These are phyloP conservation scores for Beauveria rudraprayagi DNA, from an alignment of 2,329 filamentous ascomycete genomes.

Conservation along the genomic window DNA sequence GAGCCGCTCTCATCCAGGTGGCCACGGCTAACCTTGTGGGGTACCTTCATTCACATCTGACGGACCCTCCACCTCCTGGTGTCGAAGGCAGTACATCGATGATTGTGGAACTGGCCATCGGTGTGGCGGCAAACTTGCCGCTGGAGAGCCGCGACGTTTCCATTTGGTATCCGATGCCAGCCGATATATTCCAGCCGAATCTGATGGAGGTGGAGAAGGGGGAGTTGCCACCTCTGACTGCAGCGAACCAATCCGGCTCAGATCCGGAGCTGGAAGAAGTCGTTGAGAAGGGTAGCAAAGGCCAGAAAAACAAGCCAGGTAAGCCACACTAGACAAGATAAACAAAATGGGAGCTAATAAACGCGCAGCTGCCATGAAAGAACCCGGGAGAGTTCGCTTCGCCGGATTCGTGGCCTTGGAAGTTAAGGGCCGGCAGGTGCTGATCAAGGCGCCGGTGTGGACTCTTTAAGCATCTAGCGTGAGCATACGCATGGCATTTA, in stretches of 20 bases:
- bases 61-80: slow-evolving; percentile 68
- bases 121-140: slow-evolving; percentile 77
- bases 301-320: slow-evolving; percentile 31
- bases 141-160: slow-evolving; percentile 86
- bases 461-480: slow-evolving; percentile 28
- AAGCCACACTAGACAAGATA: slow-evolving; percentile 19
- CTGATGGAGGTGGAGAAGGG: slow-evolving; percentile 84
- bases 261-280: slow-evolving; percentile 29
- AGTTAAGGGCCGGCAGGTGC: slow-evolving; percentile 65
- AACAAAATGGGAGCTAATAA: slow-evolving; percentile 19
- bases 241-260: slow-evolving; percentile 29
- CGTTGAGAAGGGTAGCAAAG: slow-evolving; percentile 37
- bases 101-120: slow-evolving; percentile 86
- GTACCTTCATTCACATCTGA: slow-evolving; percentile 64
- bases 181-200: slow-evolving; percentile 57
- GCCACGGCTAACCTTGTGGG: slow-evolving; percentile 61
- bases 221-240: slow-evolving; percentile 54
- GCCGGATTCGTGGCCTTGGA: slow-evolving; percentile 69
- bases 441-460: slow-evolving; percentile 71
- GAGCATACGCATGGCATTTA: slow-evolving; percentile 8
- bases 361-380: slow-evolving; percentile 34
- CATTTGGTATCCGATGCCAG: slow-evolving; percentile 77
- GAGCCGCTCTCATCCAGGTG: slow-evolving; percentile 59
- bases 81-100: slow-evolving; percentile 84
- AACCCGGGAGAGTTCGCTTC: slow-evolving; percentile 56